Base-by-base conservation (phyloP, 805 yeast genomes). In the Yarrowia osloensis region DNA sequence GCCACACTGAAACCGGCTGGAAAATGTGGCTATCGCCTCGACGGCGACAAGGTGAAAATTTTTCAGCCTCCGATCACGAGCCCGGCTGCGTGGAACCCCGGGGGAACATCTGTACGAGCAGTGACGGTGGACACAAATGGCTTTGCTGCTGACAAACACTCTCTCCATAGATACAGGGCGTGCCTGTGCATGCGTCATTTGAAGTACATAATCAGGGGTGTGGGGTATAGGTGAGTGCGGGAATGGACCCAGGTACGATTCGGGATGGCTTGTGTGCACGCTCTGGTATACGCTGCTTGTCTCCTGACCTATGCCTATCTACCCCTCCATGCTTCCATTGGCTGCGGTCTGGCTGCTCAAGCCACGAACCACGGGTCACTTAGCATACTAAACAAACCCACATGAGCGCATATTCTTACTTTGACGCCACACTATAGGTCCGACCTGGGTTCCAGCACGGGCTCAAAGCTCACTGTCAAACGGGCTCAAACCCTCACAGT, bases 331-430 rank as follows among this genome's bases (percentile, higher is more conserved):
- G 8, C 15, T 15, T 17, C 50, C 19, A 46, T 46, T 46, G 50
- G 50, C 33, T 26, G 33, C 8, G 21, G 24, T 29, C 40, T 33
- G 57, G 57, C 57, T 50, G 57, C 57, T 50, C 40, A 50, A 50
- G 57, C 57, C 57, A 50, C 57, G 57, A 50, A 50, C 57, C 57
- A 50, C 57, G 57, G 21, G 57, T 50, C 57, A 50, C 28, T 2
- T 6, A 4, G 8, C 33, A 26, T 12, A 8, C 50, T 26, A 46
- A 46, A 26, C 31, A 26, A 26, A 17, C 50, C 31, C 39, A 49
- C 37, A 49, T 29, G 55, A 29, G 55, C 55, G 39, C 55, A 49
- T 49, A 49, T 28, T 15, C 49, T 24, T 35, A 33, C 39, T n/a
- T n/a, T 19, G 47, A 24, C 28, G 50, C 50, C 50, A 46, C 50